A percentile compares a stretch with the other conserved stretches of the same genome.
These are phyloP conservation scores for Mortierella sp. DNA, from an alignment of 371 early-diverging fungal genomes.

Conservation along the genomic window DNA sequence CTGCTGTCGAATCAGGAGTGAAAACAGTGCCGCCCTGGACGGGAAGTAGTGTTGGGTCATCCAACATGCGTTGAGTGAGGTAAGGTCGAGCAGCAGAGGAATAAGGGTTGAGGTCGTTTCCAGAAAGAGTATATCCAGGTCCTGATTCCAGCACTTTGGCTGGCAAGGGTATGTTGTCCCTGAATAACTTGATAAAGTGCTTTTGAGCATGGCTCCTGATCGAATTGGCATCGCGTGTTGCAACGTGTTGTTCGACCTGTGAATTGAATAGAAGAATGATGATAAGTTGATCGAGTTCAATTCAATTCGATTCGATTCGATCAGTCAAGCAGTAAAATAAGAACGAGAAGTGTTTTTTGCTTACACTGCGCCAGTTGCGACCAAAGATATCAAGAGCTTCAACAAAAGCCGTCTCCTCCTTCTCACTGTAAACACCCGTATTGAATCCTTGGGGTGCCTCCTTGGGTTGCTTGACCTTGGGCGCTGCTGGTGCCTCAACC, in stretches of 20 bases:
- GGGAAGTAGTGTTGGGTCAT: constrained; percentile 44
- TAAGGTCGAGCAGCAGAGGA: constrained; percentile 90
- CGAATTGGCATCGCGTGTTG: constrained; percentile 85
- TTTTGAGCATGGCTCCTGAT: constrained; percentile 94
- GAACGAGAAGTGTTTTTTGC: background rate
- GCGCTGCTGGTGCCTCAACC: background rate
- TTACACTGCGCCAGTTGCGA: constrained; percentile 84
- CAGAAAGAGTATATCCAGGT: constrained; percentile 90
- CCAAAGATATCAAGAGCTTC: constrained; percentile 86
- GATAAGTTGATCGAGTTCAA: background rate
- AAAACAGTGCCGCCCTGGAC: constrained; percentile 45
- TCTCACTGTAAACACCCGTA: constrained; percentile 83
- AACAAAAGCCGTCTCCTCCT: constrained; percentile 83
- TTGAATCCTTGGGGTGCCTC: constrained; percentile 68
- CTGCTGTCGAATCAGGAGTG: constrained; percentile 27
- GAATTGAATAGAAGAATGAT: background rate
- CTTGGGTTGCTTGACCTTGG: constrained; percentile 48
- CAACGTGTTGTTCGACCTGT: constrained; percentile 80
- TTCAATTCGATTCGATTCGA: background rate
- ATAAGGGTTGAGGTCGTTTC: constrained; percentile 88
- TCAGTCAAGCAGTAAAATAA: background rate
- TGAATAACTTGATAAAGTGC: constrained; percentile 89
- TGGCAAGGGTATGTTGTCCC: constrained; percentile 86
- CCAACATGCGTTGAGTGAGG: constrained; percentile 60
- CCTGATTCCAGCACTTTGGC: constrained; percentile 85